A percentile compares a stretch with the other conserved stretches of the same genome.
phyloP scores from a whole-genome alignment of 2,329 filamentous ascomycete genomes.

The Pseudocercospora musae region DNA sequence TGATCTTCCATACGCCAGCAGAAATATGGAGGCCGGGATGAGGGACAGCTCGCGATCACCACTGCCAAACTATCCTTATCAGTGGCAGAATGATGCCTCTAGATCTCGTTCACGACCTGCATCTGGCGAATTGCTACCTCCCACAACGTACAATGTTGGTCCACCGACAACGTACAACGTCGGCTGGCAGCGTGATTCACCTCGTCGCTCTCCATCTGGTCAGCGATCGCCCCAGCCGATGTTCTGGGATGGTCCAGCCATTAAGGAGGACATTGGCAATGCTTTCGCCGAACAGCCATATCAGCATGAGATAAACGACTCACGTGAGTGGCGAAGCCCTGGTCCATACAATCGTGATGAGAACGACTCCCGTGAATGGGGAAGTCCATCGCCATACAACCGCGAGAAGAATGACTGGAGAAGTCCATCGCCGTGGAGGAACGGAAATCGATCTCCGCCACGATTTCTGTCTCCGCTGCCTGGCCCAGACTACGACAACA shows the following conservation, averaged over 20 bases:
- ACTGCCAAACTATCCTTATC: neutral
- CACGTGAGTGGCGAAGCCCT: neutral
- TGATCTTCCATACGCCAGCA: constrained; percentile 2
- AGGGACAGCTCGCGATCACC: constrained; percentile 11
- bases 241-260: constrained; percentile 1
- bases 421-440: neutral
- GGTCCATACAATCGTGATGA: neutral
- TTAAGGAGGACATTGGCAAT: constrained; percentile 1
- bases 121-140: constrained; percentile 10
- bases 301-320: neutral
- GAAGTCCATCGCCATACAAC: neutral
- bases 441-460: constrained; percentile 3
- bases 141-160: constrained; percentile 5
- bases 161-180: neutral
- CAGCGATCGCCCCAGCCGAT: constrained; percentile 3
- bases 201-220: neutral
- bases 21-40: neutral
- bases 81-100: neutral
- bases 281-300: neutral
- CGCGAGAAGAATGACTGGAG: neutral
- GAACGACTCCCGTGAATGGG: neutral
- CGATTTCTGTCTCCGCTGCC: constrained; percentile 10
- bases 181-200: neutral
- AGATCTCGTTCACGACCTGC: neutral
- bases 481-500: constrained; percentile 2